Percentiles rank a stretch among this genome's conserved stretches.
Conservation (phyloP, 495 filamentous ascomycete species). For the Neurospora africana region DNA sequence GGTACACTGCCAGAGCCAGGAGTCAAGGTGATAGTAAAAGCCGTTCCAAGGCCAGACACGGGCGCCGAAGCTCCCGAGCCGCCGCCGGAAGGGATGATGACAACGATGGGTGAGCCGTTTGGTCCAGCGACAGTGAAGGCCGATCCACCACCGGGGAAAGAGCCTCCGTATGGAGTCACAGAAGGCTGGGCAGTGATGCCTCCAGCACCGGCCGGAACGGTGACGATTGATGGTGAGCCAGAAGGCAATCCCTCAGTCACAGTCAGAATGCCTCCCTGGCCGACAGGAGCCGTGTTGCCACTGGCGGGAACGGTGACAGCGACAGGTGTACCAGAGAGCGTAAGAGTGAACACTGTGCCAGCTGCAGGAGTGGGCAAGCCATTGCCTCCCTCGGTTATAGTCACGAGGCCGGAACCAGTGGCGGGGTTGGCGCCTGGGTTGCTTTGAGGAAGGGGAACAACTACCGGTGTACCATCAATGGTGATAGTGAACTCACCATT, state of each 20-base stretch:
- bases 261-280: background rate
- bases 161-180: background rate
- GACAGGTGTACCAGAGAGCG: background rate
- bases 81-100: background rate
- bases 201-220: background rate
- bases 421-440: background rate
- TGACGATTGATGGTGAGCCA: background rate
- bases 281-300: background rate
- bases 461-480: background rate
- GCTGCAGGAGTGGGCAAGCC: background rate
- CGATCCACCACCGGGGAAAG: background rate
- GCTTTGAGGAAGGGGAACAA: background rate
- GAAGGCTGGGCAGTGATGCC: background rate
- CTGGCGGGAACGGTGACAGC: background rate
- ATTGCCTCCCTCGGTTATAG: background rate
- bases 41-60: background rate
- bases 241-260: background rate
- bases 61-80: background rate
- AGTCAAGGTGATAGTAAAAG: background rate
- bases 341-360: background rate
- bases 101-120: constrained; percentile 2
- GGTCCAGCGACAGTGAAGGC: background rate
- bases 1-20: background rate
- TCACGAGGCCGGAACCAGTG: background rate
- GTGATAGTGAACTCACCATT: background rate